Conservation (phyloP, 2,329 filamentous ascomycete species). For the Shiraia sp. region DNA sequence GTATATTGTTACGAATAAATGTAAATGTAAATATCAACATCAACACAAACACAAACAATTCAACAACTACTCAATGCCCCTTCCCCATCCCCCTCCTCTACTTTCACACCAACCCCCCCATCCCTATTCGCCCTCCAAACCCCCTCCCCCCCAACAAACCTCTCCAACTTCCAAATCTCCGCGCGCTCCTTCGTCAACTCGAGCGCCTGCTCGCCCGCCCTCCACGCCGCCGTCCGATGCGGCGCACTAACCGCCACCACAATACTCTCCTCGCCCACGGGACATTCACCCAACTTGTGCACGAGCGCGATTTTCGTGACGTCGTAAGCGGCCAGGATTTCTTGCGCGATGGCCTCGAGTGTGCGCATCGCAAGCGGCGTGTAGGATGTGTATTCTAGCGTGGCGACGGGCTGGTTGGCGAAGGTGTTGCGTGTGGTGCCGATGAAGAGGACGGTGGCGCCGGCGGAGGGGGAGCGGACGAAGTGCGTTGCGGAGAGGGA, state of each 20-base stretch:
- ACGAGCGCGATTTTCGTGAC: constrained; percentile 77
- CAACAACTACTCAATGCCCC: neutral
- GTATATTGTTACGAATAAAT: no score
- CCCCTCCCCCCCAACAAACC: constrained; percentile 76
- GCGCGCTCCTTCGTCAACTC: constrained; percentile 83
- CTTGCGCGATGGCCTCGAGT: constrained; percentile 65
- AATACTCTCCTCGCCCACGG: constrained; percentile 91
- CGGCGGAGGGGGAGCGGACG: constrained; percentile 61
- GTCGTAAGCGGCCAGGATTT: constrained; percentile 61
- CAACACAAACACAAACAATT: neutral
- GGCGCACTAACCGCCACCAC: constrained; percentile 82
- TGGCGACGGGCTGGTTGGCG: constrained; percentile 68
- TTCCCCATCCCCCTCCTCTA: constrained; percentile 35
- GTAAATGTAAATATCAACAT: no score
- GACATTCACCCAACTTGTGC: constrained; percentile 83
- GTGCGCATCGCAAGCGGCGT: constrained; percentile 69
- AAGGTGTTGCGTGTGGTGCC: constrained; percentile 81
- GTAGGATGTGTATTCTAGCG: constrained; percentile 78
- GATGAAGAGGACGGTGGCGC: constrained; percentile 40
- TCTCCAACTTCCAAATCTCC: constrained; percentile 96
- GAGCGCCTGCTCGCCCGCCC: constrained; percentile 83
- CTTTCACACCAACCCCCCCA: constrained; percentile 61
- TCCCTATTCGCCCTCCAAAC: constrained; percentile 90
- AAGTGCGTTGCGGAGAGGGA: constrained; percentile 62
- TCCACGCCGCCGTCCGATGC: constrained; percentile 84